Conservation (phyloP, 768 basidiomycete species). For the Lepiota brunneoincarnata region DNA sequence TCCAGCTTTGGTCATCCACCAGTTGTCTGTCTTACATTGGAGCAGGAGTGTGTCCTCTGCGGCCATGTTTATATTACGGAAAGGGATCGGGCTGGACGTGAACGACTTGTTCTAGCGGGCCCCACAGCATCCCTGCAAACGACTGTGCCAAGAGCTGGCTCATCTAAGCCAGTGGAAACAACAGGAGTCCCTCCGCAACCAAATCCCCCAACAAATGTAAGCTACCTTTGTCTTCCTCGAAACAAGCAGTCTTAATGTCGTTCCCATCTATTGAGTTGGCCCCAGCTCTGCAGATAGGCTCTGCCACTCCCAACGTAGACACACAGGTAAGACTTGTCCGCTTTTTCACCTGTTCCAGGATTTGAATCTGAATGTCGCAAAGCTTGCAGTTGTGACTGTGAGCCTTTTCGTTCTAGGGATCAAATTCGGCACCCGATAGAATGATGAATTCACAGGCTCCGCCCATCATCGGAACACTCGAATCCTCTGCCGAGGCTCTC, state of each 20-base stretch:
- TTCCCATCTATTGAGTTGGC: background rate
- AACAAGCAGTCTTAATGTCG: too few relatives aligned
- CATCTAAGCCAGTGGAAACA: background rate
- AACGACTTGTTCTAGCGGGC: constrained; percentile 34
- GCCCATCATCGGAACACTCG: background rate
- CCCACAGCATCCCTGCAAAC: background rate
- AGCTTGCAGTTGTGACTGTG: background rate
- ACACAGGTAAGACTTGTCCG: background rate
- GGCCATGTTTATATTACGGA: constrained; percentile 55
- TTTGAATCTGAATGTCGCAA: too few relatives aligned
- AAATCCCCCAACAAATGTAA: background rate
- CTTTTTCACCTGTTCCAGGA: background rate
- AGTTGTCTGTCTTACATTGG: constrained; percentile 5
- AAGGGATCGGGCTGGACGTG: constrained; percentile 47
- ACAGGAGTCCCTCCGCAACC: background rate
- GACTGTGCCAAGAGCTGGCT: background rate
- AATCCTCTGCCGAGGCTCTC: constrained; percentile 40
- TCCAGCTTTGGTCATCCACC: background rate
- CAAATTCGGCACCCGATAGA: too few relatives aligned
- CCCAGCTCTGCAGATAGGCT: background rate
- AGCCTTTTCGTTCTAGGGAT: background rate
- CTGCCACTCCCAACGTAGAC: background rate
- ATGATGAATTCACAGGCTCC: background rate
- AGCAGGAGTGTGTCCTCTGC: constrained; percentile 82
- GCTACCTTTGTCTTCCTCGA: background rate